Percentiles rank a stretch among this genome's conserved stretches.
Evolutionary conservation across 495 filamentous ascomycete species (phyloP).

Genomic region (Saxispiralis lemnorum): DNA sequence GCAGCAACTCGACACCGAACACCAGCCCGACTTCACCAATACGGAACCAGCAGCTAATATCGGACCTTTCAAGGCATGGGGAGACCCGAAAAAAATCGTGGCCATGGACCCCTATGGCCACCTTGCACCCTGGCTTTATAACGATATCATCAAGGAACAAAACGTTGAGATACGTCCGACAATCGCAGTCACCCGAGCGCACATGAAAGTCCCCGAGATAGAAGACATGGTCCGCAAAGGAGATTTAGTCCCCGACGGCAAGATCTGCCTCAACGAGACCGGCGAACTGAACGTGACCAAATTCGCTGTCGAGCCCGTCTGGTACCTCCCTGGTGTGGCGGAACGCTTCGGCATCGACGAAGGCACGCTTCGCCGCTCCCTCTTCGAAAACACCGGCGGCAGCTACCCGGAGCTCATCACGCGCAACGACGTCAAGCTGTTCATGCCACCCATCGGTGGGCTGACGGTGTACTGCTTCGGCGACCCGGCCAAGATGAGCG

Average conservation of each 20-base stretch:
- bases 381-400: slow-evolving; percentile 92
- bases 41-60: slow-evolving; percentile 79
- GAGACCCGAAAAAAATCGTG: slow-evolving; percentile 83
- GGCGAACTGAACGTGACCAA: slow-evolving; percentile 93
- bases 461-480: slow-evolving; percentile 96
- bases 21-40: slow-evolving; percentile 87
- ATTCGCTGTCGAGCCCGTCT: slow-evolving; percentile 85
- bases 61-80: slow-evolving; percentile 78
- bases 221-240: slow-evolving; percentile 69
- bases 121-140: slow-evolving; percentile 65
- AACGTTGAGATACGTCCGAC: slow-evolving; percentile 79
- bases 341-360: slow-evolving; percentile 95
- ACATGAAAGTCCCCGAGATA: slow-evolving; percentile 92
- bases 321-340: slow-evolving; percentile 91
- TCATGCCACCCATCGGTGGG: slow-evolving; percentile 89
- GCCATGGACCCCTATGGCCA: slow-evolving; percentile 94
- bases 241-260: slow-evolving; percentile 51
- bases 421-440: slow-evolving; percentile 81
- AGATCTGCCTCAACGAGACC: slow-evolving; percentile 62
- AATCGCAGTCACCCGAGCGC: slow-evolving; percentile 85
- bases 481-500: slow-evolving; percentile 78
- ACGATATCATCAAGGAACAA: slow-evolving; percentile 48
- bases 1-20: slow-evolving; percentile 66
- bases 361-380: slow-evolving; percentile 59
- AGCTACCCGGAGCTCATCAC: slow-evolving; percentile 87